phyloP scores from a whole-genome alignment of 257 asterid genomes.

The Verbena officinalis region DNA sequence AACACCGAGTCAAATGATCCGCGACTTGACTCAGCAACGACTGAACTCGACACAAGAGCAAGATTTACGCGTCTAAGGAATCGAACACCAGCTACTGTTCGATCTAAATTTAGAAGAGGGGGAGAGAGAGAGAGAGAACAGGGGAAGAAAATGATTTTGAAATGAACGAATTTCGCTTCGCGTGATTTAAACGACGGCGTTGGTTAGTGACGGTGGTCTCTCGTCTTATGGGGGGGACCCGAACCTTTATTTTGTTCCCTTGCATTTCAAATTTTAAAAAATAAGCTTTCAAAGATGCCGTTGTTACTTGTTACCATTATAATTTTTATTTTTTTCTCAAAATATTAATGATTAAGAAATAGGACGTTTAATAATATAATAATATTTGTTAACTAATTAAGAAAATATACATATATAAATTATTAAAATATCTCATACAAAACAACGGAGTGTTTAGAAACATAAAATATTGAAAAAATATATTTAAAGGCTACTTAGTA shows the following conservation, averaged over 20 bases:
- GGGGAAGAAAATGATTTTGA: conserved; percentile 31
- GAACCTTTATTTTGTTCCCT: conserved; percentile 18
- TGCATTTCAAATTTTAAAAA: conserved; percentile 32
- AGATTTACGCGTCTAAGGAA: conserved; percentile 7
- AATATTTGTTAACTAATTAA: too few relatives aligned
- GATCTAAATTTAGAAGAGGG: conserved; percentile 32
- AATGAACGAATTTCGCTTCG: neutral
- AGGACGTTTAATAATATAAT: too few relatives aligned
- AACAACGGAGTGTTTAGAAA: too few relatives aligned
- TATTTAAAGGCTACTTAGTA: too few relatives aligned
- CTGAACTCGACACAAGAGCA: conserved; percentile 17
- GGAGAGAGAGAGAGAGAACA: conserved; percentile 24
- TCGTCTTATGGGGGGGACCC: neutral
- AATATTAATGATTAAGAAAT: too few relatives aligned
- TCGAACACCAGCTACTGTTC: conserved; percentile 13
- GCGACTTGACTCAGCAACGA: conserved; percentile 39
- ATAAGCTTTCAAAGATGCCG: conserved; percentile 9
- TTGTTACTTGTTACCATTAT: too few relatives aligned
- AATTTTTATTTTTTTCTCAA: too few relatives aligned
- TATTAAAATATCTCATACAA: too few relatives aligned
- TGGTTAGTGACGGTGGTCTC: conserved; percentile 15
- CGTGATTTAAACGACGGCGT: conserved; percentile 34
- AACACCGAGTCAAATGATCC: conserved; percentile 36
- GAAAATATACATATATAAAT: too few relatives aligned
- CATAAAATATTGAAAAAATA: too few relatives aligned